These are phyloP conservation scores for Chondrus crispus DNA, from an alignment of 23 red algal genomes.

Conservation along the genomic window DNA sequence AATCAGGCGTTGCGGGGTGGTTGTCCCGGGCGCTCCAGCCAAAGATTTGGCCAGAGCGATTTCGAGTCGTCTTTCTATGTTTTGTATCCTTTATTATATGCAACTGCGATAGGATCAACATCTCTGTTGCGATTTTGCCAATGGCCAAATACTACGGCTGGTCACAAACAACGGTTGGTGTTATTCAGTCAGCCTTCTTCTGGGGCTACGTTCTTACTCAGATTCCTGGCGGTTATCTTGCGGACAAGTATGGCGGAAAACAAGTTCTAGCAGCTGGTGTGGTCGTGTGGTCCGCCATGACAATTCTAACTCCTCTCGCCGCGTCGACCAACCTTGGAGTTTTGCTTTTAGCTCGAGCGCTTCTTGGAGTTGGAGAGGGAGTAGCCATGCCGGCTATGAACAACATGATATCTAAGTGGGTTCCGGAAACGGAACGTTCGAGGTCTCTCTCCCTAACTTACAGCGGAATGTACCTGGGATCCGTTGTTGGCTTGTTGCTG, in stretches of 20 bases:
- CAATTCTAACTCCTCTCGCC: slow-evolving; percentile 87
- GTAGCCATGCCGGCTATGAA: slow-evolving; percentile 99
- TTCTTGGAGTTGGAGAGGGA: slow-evolving; percentile 96
- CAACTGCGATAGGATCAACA: slow-evolving; percentile 93
- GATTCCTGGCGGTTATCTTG: slow-evolving; percentile 90
- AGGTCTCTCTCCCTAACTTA: slow-evolving; percentile 90
- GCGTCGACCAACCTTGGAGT: slow-evolving; percentile 53
- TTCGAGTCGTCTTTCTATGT: slow-evolving; percentile 74
- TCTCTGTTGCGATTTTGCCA: slow-evolving; percentile 96
- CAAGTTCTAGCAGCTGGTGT: slow-evolving; percentile 82
- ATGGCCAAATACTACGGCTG: slow-evolving; percentile 89
- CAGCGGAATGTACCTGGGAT: slow-evolving; percentile 95
- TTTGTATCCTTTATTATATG: slow-evolving; percentile 95
- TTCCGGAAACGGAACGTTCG: slow-evolving; percentile 86
- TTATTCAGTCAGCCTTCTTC: slow-evolving; percentile 94
- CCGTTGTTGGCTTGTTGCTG: slow-evolving; percentile 78
- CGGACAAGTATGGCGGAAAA: slow-evolving; percentile 86
- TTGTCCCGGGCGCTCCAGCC: not conserved
- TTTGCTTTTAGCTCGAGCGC: slow-evolving; percentile 74
- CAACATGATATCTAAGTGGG: slow-evolving; percentile 91
- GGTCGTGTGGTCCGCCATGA: slow-evolving; percentile 92
- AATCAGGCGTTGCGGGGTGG: too few relatives aligned
- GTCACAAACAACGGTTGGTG: slow-evolving; percentile 83
- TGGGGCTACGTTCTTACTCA: slow-evolving; percentile 96
- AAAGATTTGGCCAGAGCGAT: slow-evolving; percentile 55